Conservation (phyloP, 495 filamentous ascomycete genomes). For the Baudoinia panamericana region DNA sequence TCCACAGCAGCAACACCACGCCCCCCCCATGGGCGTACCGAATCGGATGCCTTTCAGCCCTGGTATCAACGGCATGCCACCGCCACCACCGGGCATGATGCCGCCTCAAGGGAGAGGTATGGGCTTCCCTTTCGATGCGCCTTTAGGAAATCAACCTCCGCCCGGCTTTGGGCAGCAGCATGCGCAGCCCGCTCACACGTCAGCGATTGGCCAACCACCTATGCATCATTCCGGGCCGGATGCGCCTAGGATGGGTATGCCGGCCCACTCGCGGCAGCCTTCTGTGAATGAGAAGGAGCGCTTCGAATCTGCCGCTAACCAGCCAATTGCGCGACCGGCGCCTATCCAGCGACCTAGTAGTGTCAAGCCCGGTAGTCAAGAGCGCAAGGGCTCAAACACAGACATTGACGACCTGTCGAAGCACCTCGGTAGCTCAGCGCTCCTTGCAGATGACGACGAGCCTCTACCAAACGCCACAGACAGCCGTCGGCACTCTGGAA, state of each 20-base stretch:
- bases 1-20: slow-evolving; percentile 28
- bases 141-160: slow-evolving; percentile 40
- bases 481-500: slow-evolving; percentile 16
- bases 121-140: slow-evolving; percentile 47
- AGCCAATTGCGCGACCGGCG: slow-evolving; percentile 64
- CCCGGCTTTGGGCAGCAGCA: slow-evolving; percentile 33
- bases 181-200: slow-evolving; percentile 23
- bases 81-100: slow-evolving; percentile 20
- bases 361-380: slow-evolving; percentile 42
- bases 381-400: slow-evolving; percentile 27
- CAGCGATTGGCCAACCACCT: slow-evolving; percentile 10
- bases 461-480: slow-evolving; percentile 31
- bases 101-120: slow-evolving; percentile 36
- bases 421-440: slow-evolving; percentile 83
- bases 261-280: slow-evolving; percentile 16
- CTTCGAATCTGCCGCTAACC: slow-evolving; percentile 23
- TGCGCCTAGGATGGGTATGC: slow-evolving; percentile 2
- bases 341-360: slow-evolving; percentile 84
- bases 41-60: slow-evolving; percentile 40
- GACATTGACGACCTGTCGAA: slow-evolving; percentile 63
- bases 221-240: slow-evolving; percentile 1
- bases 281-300: slow-evolving; percentile 19
- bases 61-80: slow-evolving; percentile 45
- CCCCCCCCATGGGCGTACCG: slow-evolving; percentile 37
- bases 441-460: slow-evolving; percentile 70